Conservation (phyloP, 768 basidiomycete species). For the Trametes cingulata region DNA sequence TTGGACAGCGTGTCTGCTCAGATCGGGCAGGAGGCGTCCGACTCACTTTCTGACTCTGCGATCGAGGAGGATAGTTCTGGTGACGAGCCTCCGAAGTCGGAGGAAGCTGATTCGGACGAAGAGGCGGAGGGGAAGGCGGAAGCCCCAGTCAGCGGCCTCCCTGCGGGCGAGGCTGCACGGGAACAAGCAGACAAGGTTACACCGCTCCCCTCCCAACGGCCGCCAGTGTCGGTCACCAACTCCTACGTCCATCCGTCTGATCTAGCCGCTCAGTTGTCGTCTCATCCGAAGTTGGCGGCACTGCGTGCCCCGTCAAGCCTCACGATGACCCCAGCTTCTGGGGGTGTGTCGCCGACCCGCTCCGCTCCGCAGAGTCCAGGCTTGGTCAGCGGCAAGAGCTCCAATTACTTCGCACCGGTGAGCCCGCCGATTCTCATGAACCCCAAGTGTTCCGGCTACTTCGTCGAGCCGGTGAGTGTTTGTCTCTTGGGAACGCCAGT, state of each 20-base stretch:
- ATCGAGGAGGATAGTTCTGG: slow-evolving; percentile 44
- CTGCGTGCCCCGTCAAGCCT: slow-evolving; percentile 37
- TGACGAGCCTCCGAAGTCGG: slow-evolving; percentile 20
- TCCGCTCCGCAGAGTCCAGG: slow-evolving; percentile 27
- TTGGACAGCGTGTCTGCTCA: slow-evolving; percentile 26
- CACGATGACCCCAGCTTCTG: slow-evolving; percentile 29
- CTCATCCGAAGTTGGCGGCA: slow-evolving; percentile 50
- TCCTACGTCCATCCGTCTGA: slow-evolving; percentile 34
- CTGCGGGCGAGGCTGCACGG: not conserved
- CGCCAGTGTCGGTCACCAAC: slow-evolving; percentile 24
- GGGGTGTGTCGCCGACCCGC: slow-evolving; percentile 17
- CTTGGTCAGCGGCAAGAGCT: slow-evolving; percentile 2
- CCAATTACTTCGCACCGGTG: slow-evolving; percentile 21
- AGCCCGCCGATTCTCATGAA: slow-evolving; percentile 74
- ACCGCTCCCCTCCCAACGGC: slow-evolving; percentile 14
- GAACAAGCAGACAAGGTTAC: slow-evolving; percentile 12
- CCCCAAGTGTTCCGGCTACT: slow-evolving; percentile 92
- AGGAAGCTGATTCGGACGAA: not conserved
- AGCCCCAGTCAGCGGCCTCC: not conserved
- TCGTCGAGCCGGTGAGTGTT: slow-evolving; percentile 86
- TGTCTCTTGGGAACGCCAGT: not conserved
- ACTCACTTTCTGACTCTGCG: slow-evolving; percentile 54
- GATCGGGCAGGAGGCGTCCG: slow-evolving; percentile 38
- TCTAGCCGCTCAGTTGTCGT: slow-evolving; percentile 47
- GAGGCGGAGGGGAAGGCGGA: not conserved